Base-by-base conservation (phyloP, 73 alveolate genomes). In the Stentor roeselii region DNA sequence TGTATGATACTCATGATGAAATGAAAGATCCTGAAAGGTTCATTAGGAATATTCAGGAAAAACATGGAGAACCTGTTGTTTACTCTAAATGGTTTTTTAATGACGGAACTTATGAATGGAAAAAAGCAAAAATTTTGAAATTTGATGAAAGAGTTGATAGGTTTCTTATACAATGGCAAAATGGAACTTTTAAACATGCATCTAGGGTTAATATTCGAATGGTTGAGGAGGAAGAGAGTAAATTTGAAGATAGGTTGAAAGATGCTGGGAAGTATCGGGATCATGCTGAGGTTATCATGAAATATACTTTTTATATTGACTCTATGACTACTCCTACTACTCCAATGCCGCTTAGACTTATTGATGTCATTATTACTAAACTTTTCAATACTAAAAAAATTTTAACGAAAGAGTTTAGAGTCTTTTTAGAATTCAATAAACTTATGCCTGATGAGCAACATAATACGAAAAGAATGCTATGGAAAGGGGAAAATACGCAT, bases 261-360 rank as follows among this genome's bases (percentile, higher is more conserved):
- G 86, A 82, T 42, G 95, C 95, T 3, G 60, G 82, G 32, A 60
- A 21, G 27, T 86, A 50, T 37, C 14, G 95, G 35, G 92, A 86
- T 59, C 60, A 75, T 30, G 95, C 95, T 1, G 95, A 89, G 58
- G 36, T 82, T 3, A 83, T 89, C 15, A 89, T 89, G 95, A 86
- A 83, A 38, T 89, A 89, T 60, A 86, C 88, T 76, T 82, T 84
- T 84, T 40, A 84, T 78, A 87, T 89, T 3, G 78, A 80, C 3
- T 61, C 58, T 27, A 89, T 85, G 59, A 50, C 34, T 42, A 82
- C 21, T 74, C 92, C 82, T 41, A 75, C 88, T 82, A 30, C 50
- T 82, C 83, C 38, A 3, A 67, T 40, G 61, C 74, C 84, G 36
- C 74, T 67, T 1, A 67, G 41, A 2, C 21, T 67, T 36, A 32